These are phyloP conservation scores for Solanum tarijense DNA, from an alignment of 257 asterid species.

Conservation along the genomic window DNA sequence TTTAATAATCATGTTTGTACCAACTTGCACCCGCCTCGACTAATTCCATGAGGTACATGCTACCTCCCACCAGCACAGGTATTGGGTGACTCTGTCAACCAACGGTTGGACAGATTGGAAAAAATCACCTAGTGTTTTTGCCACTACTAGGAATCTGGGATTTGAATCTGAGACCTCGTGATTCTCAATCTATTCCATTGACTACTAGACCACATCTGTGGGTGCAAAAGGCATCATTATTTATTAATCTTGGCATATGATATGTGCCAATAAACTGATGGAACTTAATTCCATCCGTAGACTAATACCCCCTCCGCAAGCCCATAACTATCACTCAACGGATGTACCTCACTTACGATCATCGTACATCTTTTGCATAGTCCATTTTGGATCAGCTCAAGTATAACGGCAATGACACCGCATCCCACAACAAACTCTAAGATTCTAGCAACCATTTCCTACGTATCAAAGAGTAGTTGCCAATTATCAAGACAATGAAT, in stretches of 20 bases:
- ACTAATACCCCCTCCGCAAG: neutral
- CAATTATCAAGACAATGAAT: neutral
- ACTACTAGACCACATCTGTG: neutral
- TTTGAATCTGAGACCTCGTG: neutral
- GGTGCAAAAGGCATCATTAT: neutral
- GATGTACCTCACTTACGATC: neutral
- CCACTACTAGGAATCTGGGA: neutral
- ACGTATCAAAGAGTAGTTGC: neutral
- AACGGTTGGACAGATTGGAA: neutral
- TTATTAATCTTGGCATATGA: neutral
- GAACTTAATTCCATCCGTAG: too few species aligned
- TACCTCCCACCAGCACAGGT: neutral
- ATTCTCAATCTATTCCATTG: neutral
- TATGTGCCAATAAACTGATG: neutral
- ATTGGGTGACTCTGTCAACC: neutral
- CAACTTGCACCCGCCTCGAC: neutral
- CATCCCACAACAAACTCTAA: neutral
- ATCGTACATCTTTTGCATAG: neutral
- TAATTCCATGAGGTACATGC: neutral
- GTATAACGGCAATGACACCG: neutral
- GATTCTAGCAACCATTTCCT: neutral
- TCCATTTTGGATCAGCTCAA: neutral
- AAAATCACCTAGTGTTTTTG: neutral
- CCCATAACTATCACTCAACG: neutral
- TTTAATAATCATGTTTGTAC: neutral